A percentile compares a stretch with the other conserved stretches of the same genome.
Conservation (phyloP, 139 green algal species). For the Eudorina sp. region DNA sequence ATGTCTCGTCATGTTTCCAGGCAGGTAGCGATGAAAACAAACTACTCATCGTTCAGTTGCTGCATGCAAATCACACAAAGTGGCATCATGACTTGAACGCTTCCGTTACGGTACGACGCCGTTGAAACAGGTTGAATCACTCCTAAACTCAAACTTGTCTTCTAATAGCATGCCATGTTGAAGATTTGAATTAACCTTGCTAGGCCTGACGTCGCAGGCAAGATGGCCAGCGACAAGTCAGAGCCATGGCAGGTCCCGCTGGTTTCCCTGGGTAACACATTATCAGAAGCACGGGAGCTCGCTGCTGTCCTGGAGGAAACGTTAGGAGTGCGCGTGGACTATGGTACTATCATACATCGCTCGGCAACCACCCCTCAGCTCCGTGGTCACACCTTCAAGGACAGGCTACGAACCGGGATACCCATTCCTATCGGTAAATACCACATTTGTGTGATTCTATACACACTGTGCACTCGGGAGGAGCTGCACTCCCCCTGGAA, state of each 20-base stretch:
- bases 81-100: no score
- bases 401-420: background rate
- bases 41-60: no score
- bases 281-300: slow-evolving; percentile 77
- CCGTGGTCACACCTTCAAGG: slow-evolving; percentile 24
- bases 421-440: slow-evolving; percentile 36
- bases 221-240: background rate
- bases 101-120: no score
- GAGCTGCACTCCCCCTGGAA: background rate
- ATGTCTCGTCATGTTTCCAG: no score
- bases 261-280: slow-evolving; percentile 50
- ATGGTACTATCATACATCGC: background rate
- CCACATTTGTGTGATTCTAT: background rate
- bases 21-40: no score
- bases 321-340: background rate
- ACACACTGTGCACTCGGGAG: background rate
- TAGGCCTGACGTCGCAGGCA: background rate
- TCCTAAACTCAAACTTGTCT: no score
- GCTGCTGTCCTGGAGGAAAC: slow-evolving; percentile 77
- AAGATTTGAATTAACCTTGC: no score
- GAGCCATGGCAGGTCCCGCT: slow-evolving; percentile 53
- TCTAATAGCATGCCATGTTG: no score
- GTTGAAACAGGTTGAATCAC: no score
- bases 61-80: no score
- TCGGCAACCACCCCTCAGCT: background rate